Evolutionary conservation across 495 filamentous ascomycete genomes (phyloP), one percentile per base, ranked within the genome.

Genomic region (Tuber magnatum): DNA sequence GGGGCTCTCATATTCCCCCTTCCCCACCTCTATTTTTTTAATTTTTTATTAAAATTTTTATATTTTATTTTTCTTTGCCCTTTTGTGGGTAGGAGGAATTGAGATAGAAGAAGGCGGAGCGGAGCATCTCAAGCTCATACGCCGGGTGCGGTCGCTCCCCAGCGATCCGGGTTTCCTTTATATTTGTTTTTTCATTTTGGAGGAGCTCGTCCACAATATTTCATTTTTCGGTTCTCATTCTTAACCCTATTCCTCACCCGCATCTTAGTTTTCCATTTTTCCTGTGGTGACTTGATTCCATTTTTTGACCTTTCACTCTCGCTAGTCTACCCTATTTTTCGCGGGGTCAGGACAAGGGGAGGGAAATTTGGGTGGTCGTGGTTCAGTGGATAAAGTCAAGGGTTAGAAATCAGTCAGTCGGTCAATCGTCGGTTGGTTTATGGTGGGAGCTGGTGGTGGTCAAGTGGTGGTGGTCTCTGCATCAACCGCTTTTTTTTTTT

Each of bases 31-130:
- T 56, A 24, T 72, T 16, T 56, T 69, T 68, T 70, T n/a, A n/a
- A n/a, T n/a, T n/a, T n/a, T n/a, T n/a, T n/a, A n/a, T n/a, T n/a
- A n/a, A n/a, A n/a, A 46, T 74, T 68, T 48, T 65, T 56, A 51
- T n/a, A n/a, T n/a, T n/a, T n/a, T n/a, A n/a, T n/a, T n/a, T 28
- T 32, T 14, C 1, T 28, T 61, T 3, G 14, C 56, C 56, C 32
- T 72, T 77, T 77, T 79, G 65, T 71, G 51, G 61, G 40, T 43
- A 69, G 72, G 71, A 70, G 72, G 71, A 68, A 78, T 78, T 78
- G 71, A 69, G 71, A 51, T 39, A 69, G 20, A 32, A 3, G 28
- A 35, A 32, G 32, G 56, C 28, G 56, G 28, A 65, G 28, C 56
- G 56, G 56, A 65, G 71, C 39, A 14, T 9, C 42, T 6, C 76